Evolutionary conservation across 2,329 filamentous ascomycete genomes (phyloP).

Genomic region (Zymoseptoria pseudotritici): DNA sequence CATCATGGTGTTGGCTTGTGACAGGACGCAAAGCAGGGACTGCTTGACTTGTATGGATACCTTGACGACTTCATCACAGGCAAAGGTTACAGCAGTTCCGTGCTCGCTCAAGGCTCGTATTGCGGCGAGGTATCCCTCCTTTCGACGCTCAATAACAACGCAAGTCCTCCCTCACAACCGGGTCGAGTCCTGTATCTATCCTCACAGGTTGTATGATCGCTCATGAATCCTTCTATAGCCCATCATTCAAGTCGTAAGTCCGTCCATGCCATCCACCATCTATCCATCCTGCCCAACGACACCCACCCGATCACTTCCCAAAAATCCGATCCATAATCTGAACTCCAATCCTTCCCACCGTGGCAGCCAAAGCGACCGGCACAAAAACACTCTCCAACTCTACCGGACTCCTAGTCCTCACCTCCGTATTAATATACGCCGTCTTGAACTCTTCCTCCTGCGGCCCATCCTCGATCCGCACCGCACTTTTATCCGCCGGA

Average conservation of each 20-base stretch:
- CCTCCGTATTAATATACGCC: constrained; percentile 42
- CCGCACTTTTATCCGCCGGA: constrained; percentile 53
- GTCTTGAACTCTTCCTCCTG: constrained; percentile 29
- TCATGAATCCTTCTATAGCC: not conserved
- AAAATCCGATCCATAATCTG: constrained; percentile 24
- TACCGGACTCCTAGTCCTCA: constrained; percentile 31
- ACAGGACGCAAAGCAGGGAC: too few species aligned
- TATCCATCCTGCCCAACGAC: not conserved
- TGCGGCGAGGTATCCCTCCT: not conserved
- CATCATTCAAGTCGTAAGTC: not conserved
- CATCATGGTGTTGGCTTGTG: too few species aligned
- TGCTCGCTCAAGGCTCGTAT: too few species aligned
- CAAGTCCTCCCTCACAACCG: not conserved
- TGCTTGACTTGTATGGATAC: too few species aligned
- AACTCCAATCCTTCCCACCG: constrained; percentile 30
- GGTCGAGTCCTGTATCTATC: not conserved
- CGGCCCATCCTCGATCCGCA: constrained; percentile 24
- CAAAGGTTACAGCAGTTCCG: too few species aligned
- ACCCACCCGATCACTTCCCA: not conserved
- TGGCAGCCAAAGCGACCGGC: constrained; percentile 30
- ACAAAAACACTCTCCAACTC: constrained; percentile 41
- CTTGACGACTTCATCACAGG: too few species aligned
- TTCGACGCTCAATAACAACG: not conserved
- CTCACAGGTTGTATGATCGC: not conserved
- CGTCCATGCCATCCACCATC: not conserved